Conservation (phyloP, 108 stramenopile genomes). For the Nitzschia inconspicua region DNA sequence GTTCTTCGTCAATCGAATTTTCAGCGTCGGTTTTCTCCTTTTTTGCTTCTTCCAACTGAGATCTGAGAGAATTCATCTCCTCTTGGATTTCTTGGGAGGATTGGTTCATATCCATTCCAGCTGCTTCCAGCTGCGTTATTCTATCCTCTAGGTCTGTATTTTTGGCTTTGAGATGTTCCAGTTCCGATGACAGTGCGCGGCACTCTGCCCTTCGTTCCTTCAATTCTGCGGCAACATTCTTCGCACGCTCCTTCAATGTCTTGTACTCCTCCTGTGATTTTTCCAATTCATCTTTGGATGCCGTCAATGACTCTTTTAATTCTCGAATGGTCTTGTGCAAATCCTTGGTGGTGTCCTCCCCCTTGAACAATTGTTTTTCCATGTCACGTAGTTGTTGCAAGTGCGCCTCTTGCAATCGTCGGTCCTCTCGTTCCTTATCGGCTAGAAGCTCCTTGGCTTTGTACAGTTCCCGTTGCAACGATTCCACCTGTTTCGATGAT, state of each 20-base stretch:
- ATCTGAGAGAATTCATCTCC: constrained; percentile 35
- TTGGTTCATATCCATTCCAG: constrained; percentile 49
- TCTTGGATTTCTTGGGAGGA: constrained; percentile 53
- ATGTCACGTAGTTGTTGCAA: constrained; percentile 22
- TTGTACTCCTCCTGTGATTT: constrained; percentile 52
- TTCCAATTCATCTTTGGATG: constrained; percentile 46
- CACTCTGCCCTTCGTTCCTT: constrained; percentile 81
- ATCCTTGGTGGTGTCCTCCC: constrained; percentile 34
- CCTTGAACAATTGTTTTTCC: constrained; percentile 20
- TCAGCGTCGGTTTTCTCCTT: constrained; percentile 45
- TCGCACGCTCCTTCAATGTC: constrained; percentile 68
- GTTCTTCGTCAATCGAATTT: constrained; percentile 42
- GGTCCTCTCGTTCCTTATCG: constrained; percentile 18
- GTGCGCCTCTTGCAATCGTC: constrained; percentile 15
- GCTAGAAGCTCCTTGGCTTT: constrained; percentile 46
- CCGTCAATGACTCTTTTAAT: constrained; percentile 43
- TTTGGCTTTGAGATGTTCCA: constrained; percentile 42
- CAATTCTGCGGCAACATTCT: constrained; percentile 75
- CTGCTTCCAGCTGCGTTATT: constrained; percentile 44
- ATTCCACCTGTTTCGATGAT: constrained; percentile 42
- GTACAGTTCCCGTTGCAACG: constrained; percentile 56
- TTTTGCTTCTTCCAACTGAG: constrained; percentile 30
- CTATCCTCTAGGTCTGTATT: constrained; percentile 46
- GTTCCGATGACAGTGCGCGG: constrained; percentile 44
- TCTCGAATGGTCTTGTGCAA: constrained; percentile 29